Conservation (phyloP, 1,284 basidiomycete genomes). For the Malassezia equina region DNA sequence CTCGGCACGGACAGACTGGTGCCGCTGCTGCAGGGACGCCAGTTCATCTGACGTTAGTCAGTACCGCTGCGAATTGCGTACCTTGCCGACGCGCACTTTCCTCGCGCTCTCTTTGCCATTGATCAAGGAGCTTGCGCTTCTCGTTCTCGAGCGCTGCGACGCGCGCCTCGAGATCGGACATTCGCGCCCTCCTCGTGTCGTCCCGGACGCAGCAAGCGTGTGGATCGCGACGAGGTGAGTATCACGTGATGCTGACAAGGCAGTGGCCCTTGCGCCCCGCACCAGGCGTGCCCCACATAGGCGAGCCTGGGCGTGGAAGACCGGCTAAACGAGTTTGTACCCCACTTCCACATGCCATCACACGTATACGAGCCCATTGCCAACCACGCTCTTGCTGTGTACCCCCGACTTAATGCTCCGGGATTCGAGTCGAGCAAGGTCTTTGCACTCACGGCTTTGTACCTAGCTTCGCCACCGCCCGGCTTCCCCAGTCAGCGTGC, state of each 20-base stretch:
- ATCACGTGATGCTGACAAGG: conserved; percentile 4
- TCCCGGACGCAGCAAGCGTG: neutral
- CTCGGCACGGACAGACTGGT: conserved; percentile 32
- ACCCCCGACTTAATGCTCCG: conserved; percentile 27
- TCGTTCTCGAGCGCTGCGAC: conserved; percentile 30
- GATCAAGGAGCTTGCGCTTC: conserved; percentile 40
- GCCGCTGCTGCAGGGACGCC: conserved; percentile 21
- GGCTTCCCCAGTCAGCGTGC: conserved; percentile 29
- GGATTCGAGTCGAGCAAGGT: conserved; percentile 37
- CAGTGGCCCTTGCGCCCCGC: conserved; percentile 8
- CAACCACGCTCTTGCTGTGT: conserved; percentile 24
- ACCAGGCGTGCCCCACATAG: neutral
- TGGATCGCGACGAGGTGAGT: neutral
- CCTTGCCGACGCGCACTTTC: conserved; percentile 28
- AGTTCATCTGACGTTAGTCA: conserved; percentile 30
- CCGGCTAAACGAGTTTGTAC: neutral
- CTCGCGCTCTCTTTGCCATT: conserved; percentile 37
- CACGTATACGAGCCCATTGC: conserved; percentile 14
- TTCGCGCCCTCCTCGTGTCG: conserved; percentile 7
- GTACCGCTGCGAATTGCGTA: neutral
- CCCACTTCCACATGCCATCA: neutral
- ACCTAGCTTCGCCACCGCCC: conserved; percentile 26
- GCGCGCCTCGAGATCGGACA: conserved; percentile 17
- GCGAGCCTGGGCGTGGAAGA: neutral
- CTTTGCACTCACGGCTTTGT: conserved; percentile 34